A percentile compares a stretch with the other conserved stretches of the same genome.
These are phyloP conservation scores for Tanozyma kutaoensis DNA, from an alignment of 805 yeast genomes.

Conservation along the genomic window DNA sequence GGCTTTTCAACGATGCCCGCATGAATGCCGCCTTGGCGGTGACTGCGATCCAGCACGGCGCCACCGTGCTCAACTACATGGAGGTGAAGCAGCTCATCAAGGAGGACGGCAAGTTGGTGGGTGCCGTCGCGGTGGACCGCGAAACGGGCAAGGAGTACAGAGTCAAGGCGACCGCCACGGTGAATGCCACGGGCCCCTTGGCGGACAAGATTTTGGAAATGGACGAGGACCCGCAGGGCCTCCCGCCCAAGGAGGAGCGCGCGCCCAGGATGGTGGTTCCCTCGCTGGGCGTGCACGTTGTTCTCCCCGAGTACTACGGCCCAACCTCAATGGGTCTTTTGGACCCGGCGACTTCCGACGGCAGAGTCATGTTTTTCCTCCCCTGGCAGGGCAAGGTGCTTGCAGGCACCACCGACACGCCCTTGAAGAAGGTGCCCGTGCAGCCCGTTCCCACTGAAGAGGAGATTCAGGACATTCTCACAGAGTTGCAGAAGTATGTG, in stretches of 20 bases:
- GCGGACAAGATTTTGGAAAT: conserved; percentile 75
- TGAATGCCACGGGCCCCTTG: conserved; percentile 93
- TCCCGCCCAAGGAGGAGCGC: conserved; percentile 38
- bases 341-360: conserved; percentile 88
- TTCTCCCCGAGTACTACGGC: conserved; percentile 85
- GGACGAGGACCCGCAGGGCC: conserved; percentile 61
- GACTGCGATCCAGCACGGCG: conserved; percentile 79
- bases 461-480: conserved; percentile 77
- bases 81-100: conserved; percentile 69
- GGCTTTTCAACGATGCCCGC: conserved; percentile 86
- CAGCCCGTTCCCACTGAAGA: conserved; percentile 79
- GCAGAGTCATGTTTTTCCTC: conserved; percentile 90
- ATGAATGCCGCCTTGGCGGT: conserved; percentile 78
- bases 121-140: conserved; percentile 63
- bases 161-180: conserved; percentile 60
- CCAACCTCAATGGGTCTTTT: conserved; percentile 78
- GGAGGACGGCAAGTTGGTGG: conserved; percentile 49
- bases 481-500: conserved; percentile 80
- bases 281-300: conserved; percentile 85
- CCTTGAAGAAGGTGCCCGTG: conserved; percentile 55
- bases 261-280: conserved; percentile 82
- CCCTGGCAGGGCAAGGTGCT: conserved; percentile 97
- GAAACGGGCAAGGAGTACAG: conserved; percentile 52
- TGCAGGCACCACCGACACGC: conserved; percentile 95
- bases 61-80: conserved; percentile 78